These are phyloP conservation scores for Cytospora paraplurivora DNA, from an alignment of 2,329 filamentous ascomycete genomes.

Conservation along the genomic window DNA sequence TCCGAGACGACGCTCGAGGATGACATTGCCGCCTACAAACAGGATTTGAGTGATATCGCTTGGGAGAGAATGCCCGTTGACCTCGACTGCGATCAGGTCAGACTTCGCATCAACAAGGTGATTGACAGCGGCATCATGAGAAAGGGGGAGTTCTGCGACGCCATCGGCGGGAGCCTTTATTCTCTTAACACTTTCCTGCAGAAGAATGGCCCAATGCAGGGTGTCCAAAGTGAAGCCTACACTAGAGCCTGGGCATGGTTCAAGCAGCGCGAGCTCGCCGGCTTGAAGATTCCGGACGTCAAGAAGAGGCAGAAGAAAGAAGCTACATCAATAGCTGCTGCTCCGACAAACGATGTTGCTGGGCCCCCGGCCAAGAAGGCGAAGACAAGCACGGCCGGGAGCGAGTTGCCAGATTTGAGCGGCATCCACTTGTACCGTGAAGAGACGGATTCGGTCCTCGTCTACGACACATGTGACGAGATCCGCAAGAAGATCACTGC, in stretches of 20 bases:
- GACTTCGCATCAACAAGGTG: constrained; percentile 33
- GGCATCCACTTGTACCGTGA: constrained; percentile 42
- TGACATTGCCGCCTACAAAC: constrained; percentile 36
- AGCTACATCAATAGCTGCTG: not conserved
- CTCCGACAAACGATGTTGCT: not conserved
- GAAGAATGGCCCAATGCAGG: constrained; percentile 45
- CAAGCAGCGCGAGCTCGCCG: constrained; percentile 52
- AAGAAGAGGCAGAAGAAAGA: constrained; percentile 5
- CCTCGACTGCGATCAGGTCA: constrained; percentile 22
- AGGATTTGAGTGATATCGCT: constrained; percentile 31
- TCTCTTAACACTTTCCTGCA: constrained; percentile 51
- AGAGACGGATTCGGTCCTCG: constrained; percentile 45
- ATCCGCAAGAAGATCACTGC: constrained; percentile 58
- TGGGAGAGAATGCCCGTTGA: constrained; percentile 23
- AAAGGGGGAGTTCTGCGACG: constrained; percentile 52
- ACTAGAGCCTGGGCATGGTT: constrained; percentile 47
- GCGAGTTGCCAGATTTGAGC: constrained; percentile 1
- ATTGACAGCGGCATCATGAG: constrained; percentile 53
- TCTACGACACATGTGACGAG: constrained; percentile 61
- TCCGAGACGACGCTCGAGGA: constrained; percentile 33
- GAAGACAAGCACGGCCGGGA: not conserved
- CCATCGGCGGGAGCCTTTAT: constrained; percentile 45
- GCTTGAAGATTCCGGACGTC: constrained; percentile 42
- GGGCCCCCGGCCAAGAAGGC: constrained; percentile 13
- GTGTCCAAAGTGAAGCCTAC: constrained; percentile 40